Evolutionary conservation across 2,329 filamentous ascomycete genomes (phyloP).

Genomic region (Tolypocladium sp.): DNA sequence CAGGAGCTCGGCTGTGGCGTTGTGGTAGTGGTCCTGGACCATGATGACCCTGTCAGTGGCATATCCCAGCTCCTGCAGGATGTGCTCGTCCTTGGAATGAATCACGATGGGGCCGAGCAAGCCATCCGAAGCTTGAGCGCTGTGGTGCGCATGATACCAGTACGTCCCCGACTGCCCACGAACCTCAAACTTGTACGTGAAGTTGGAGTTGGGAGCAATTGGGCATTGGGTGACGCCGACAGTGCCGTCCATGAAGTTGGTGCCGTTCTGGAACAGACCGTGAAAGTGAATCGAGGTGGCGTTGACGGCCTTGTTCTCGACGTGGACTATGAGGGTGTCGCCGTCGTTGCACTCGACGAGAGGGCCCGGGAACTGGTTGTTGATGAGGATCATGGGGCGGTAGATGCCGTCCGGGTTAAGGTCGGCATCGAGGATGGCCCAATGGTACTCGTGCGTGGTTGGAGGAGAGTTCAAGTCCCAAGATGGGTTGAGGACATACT

Average conservation of each 20-base stretch:
- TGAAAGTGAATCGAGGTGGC: constrained; percentile 67
- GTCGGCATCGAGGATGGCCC: constrained; percentile 48
- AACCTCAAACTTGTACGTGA: constrained; percentile 62
- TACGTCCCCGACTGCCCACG: constrained; percentile 38
- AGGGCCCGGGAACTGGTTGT: constrained; percentile 66
- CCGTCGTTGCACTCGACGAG: constrained; percentile 65
- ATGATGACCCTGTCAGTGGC: constrained; percentile 51
- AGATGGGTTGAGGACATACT: constrained; percentile 46
- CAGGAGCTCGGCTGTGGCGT: constrained; percentile 38
- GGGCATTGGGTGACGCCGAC: constrained; percentile 58
- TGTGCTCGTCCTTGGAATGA: constrained; percentile 40
- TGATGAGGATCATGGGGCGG: constrained; percentile 58
- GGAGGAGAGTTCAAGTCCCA: constrained; percentile 47
- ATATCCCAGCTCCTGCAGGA: constrained; percentile 17
- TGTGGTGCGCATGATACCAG: constrained; percentile 58
- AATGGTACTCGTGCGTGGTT: constrained; percentile 47
- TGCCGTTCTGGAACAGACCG: constrained; percentile 68
- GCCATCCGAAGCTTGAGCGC: constrained; percentile 58
- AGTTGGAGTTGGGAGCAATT: constrained; percentile 52
- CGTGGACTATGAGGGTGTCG: constrained; percentile 60
- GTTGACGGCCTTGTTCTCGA: constrained; percentile 59
- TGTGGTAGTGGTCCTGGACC: constrained; percentile 67
- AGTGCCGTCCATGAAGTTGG: constrained; percentile 66
- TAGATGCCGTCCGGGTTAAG: constrained; percentile 53
- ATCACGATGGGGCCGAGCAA: constrained; percentile 58